Evolutionary conservation across 2,329 filamentous ascomycete species (phyloP).

Genomic region (Rasamsonia emersonii): DNA sequence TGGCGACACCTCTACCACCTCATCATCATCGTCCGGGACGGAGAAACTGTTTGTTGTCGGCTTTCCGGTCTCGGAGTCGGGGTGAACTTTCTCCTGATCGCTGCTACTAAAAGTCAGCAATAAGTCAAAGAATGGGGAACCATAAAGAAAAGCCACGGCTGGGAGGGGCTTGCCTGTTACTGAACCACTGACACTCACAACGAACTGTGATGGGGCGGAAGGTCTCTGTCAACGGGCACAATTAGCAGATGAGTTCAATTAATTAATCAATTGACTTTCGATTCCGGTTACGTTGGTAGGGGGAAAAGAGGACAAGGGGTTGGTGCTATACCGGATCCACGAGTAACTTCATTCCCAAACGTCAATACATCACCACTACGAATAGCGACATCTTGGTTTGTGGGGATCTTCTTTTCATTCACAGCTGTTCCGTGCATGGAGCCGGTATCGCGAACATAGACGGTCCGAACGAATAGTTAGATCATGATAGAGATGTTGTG

Average conservation of each 20-base stretch:
- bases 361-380: conserved; percentile 26
- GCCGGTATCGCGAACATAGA: conserved; percentile 46
- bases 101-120: conserved; percentile 11
- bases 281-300: no score
- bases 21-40: conserved; percentile 33
- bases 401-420: conserved; percentile 37
- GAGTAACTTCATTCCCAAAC: conserved; percentile 44
- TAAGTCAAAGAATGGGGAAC: background rate
- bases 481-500: background rate
- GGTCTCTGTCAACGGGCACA: no score
- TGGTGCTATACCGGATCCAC: conserved; percentile 32
- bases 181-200: conserved; percentile 22
- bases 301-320: background rate
- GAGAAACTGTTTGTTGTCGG: conserved; percentile 29
- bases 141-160: no score
- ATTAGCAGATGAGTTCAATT: no score
- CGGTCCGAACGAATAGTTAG: conserved; percentile 21
- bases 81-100: no score
- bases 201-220: conserved; percentile 26
- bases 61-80: conserved; percentile 5
- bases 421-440: conserved; percentile 57
- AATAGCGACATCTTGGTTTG: conserved; percentile 31
- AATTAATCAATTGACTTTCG: background rate
- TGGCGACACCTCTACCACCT: conserved; percentile 9
- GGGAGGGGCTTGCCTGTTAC: conserved; percentile 14